Conservation (phyloP, 768 basidiomycete genomes). For the Pleurotus sapidus region DNA sequence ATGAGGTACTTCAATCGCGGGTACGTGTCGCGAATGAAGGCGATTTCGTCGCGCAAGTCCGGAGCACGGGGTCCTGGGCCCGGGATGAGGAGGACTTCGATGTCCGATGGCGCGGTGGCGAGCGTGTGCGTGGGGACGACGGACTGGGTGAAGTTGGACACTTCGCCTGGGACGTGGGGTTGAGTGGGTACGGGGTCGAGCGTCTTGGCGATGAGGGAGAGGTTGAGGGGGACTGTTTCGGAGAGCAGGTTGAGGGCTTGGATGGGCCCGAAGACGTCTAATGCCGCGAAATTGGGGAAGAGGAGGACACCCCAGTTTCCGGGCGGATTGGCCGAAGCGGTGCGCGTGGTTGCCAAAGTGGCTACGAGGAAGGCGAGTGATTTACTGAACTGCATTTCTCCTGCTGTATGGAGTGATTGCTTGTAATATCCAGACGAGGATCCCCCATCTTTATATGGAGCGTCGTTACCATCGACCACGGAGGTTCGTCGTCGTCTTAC, state of each 20-base stretch:
- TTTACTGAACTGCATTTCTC: no score
- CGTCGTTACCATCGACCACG: no score
- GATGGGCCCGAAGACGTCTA: conserved; percentile 30
- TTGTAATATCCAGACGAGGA: no score
- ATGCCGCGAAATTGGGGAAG: conserved; percentile 27
- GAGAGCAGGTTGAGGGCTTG: conserved; percentile 27
- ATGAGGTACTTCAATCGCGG: conserved; percentile 35
- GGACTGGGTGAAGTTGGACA: conserved; percentile 27
- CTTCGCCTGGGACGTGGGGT: conserved; percentile 1
- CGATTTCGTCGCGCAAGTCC: conserved; percentile 21
- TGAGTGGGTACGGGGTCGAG: conserved; percentile 27
- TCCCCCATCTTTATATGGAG: no score
- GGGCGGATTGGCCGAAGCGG: not conserved
- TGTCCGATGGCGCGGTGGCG: conserved; percentile 23
- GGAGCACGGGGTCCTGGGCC: conserved; percentile 24
- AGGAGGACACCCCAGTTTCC: conserved; percentile 21
- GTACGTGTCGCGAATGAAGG: conserved; percentile 29
- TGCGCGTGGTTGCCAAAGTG: not conserved
- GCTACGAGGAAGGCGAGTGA: not conserved
- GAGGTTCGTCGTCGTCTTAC: no score
- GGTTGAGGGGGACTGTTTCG: conserved; percentile 16
- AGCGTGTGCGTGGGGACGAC: conserved; percentile 39
- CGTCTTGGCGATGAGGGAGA: conserved; percentile 22
- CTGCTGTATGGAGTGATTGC: no score
- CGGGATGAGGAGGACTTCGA: conserved; percentile 34